Base-by-base conservation (phyloP, 1,284 basidiomycete species). In the Cystobasidium pallidum region DNA sequence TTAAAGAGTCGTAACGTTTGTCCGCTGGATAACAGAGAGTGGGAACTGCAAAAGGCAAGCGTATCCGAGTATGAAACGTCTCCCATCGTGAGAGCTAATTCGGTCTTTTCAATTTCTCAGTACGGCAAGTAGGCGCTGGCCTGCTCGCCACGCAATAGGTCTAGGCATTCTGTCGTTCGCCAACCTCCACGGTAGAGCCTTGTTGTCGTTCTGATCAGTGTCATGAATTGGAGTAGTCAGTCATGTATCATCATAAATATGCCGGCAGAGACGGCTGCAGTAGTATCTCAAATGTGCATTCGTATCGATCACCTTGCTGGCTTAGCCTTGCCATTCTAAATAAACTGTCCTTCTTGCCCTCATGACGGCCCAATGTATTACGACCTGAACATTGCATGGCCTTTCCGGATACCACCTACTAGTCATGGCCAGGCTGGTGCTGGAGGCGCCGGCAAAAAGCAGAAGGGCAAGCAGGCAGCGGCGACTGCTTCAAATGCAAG, bases 1-100 rank as follows among this genome's bases (percentile, higher is more conserved):
- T 86, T 99, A 77, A 99, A 99, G 86, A 98, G 96, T 21, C 88
- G 96, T 77, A 96, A 98, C 82, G 96, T 99, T 55, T 99, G 96
- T 81, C 96, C 95, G 2, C 84, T 99, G 72, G 96, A 99, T 83
- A 99, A 99, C 83, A 76, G 67, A 30, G 91, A 93, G 80, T 93
- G 93, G 92, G 92, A 94, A 80, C 83, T 92, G 78, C 92, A 95
- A 83, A 94, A 93, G 73, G 68, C 47, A 43, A 17, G 66, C 15
- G 10, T n/a, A 10, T n/a, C 30, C 43, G 19, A 3, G 39, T 7
- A n/a, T 21, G 17, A 17, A 2, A 6, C 21, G 8, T 26, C 17
- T 39, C n/a, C 43, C 49, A 7, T 10, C 19, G 4, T 15, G 19
- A n/a, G 15, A 15, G 43, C 43, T 70, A n/a, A 24, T 54, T 13